Percentiles rank a stretch among this genome's conserved stretches.
Evolutionary conservation across 805 yeast species (phyloP).

Genomic region (Ogataea methanolica): DNA sequence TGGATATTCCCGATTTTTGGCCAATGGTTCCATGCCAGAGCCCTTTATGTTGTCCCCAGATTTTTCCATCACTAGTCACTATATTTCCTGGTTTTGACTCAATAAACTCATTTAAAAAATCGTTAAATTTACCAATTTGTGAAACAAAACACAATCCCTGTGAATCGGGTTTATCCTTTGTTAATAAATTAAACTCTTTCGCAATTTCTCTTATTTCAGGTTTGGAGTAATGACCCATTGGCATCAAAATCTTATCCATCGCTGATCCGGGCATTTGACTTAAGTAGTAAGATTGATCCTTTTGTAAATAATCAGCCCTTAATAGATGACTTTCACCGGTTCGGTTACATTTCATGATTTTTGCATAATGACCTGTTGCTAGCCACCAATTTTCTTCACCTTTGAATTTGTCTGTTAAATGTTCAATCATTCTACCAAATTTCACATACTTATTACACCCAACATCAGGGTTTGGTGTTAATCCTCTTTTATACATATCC

Average conservation of each 20-base stretch:
- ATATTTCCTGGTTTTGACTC: slow-evolving; percentile 73
- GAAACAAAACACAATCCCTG: slow-evolving; percentile 92
- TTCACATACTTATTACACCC: slow-evolving; percentile 82
- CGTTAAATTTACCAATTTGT: slow-evolving; percentile 56
- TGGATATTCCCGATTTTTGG: slow-evolving; percentile 68
- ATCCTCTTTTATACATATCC: slow-evolving; percentile 59
- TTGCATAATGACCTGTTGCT: slow-evolving; percentile 82
- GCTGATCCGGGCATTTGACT: slow-evolving; percentile 54
- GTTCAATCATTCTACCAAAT: slow-evolving; percentile 71
- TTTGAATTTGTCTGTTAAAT: slow-evolving; percentile 29
- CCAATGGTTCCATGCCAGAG: slow-evolving; percentile 96
- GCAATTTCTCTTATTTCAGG: slow-evolving; percentile 74
- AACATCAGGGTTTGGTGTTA: slow-evolving; percentile 94
- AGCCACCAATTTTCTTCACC: slow-evolving; percentile 59
- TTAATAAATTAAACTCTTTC: slow-evolving; percentile 41
- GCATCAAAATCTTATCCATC: slow-evolving; percentile 56
- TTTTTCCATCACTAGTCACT: slow-evolving; percentile 65
- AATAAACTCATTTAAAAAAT: slow-evolving; percentile 72
- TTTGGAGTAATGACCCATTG: slow-evolving; percentile 75
- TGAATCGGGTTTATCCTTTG: slow-evolving; percentile 84
- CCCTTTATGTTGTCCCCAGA: slow-evolving; percentile 82
- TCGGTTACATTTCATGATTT: slow-evolving; percentile 37
- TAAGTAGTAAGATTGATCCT: slow-evolving; percentile 90
- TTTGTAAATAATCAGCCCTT: slow-evolving; percentile 51
- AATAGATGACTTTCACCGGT: slow-evolving; percentile 42